Conservation (phyloP, 371 early-diverging fungal genomes). For the Lichtheimia ramosa region DNA sequence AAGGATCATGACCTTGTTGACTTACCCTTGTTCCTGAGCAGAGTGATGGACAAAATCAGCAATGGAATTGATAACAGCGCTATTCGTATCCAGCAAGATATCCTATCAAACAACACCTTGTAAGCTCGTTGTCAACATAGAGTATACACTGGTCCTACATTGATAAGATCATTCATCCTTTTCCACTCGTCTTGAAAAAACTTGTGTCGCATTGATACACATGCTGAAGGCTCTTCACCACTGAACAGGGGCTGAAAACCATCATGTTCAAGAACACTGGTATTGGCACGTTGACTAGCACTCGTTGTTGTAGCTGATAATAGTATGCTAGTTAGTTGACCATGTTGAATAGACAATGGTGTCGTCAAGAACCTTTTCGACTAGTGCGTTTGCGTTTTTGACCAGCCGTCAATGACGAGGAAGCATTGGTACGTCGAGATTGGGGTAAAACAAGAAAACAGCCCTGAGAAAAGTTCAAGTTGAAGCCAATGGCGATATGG, state of each 20-base stretch:
- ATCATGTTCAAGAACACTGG: conserved; percentile 7
- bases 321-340: background rate
- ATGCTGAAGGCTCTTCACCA: conserved; percentile 43
- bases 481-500: background rate
- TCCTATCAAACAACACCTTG: conserved; percentile 33
- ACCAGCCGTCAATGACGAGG: conserved; percentile 12
- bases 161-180: conserved; percentile 31
- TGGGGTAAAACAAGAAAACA: conserved; percentile 46
- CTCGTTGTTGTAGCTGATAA: conserved; percentile 4
- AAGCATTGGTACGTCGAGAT: conserved; percentile 13
- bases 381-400: conserved; percentile 15
- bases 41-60: conserved; percentile 50
- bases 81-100: conserved; percentile 55
- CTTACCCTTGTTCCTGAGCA: conserved; percentile 18
- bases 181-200: conserved; percentile 45
- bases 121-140: background rate
- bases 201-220: conserved; percentile 36
- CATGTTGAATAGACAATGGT: too few species aligned
- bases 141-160: conserved; percentile 29
- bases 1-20: background rate
- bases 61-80: conserved; percentile 35
- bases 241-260: conserved; percentile 50
- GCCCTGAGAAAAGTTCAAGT: conserved; percentile 21
- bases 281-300: conserved; percentile 10
- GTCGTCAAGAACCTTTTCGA: background rate